Base-by-base conservation (phyloP, 495 filamentous ascomycete species). In the Aspergillus egyptiacus region DNA sequence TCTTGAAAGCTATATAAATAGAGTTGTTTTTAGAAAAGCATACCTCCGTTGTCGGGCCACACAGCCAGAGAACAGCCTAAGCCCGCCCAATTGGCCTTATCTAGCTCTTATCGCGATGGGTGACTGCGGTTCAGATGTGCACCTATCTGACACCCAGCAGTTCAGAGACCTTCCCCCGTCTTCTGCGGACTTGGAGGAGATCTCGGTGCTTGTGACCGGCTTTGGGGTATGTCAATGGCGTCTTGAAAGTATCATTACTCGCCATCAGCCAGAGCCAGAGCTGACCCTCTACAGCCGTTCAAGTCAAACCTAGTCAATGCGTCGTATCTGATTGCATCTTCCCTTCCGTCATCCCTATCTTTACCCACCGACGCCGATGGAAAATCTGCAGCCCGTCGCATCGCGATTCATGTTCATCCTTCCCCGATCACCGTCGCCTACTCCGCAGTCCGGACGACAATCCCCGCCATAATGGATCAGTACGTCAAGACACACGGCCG, bases 141-240 rank as follows among this genome's bases (percentile, higher is more conserved):
- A 50, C 23, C 34, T 60, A 10, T 32, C 54, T 31, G 38, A 35
- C 39, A 20, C 57, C 43, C 56, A 51, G 19, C 32, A 48, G 6
- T 36, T 53, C 11, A 41, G 34, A 13, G 58, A 53, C 35, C 53
- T 56, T 6, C 48, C 62, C 11, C 42, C 45, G 6, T 42, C 53
- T 11, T 32, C 55, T 9, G 37, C 50, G 4, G 50, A 56, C 13
- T 32, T 57, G 8, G 60, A 65, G 25, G 79, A 84, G 56, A 63
- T 87, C 55, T 84, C 72, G 17, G 81, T 89, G 32, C 62, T 87
- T 34, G 74, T 89, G 48, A 88, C 85, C 13, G 85, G 85, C 24
- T 89, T 87, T 55, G 81, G 76, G 32, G 85, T 88, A 72, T 62
- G 81, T 70, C 71, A 32, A 51, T 46, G 33, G 40, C 48, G 37